phyloP scores from a whole-genome alignment of 805 yeast species.

The Metschnikowia dekortorum region DNA sequence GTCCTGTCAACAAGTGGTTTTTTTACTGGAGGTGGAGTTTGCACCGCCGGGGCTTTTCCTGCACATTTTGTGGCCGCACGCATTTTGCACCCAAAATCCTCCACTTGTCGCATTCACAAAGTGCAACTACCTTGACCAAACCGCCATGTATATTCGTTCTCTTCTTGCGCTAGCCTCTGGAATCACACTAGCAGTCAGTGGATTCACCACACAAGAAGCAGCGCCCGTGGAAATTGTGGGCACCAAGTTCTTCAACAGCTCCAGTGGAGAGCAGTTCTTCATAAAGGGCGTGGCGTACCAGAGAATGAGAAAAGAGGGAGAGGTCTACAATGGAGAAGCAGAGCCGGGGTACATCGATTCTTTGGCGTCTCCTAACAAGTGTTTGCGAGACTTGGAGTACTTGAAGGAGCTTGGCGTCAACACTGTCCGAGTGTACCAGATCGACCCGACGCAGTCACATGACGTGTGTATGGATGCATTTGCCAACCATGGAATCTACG shows the following conservation, averaged over 20 bases:
- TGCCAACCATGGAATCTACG: constrained; percentile 33
- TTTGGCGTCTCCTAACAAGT: constrained; percentile 59
- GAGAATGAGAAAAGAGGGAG: constrained; percentile 50
- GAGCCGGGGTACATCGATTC: constrained; percentile 59
- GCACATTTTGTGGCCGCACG: neutral
- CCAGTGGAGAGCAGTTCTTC: constrained; percentile 77
- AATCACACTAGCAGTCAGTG: neutral
- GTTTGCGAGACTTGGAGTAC: constrained; percentile 81
- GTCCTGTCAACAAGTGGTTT: neutral
- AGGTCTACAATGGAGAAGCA: constrained; percentile 18
- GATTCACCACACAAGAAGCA: constrained; percentile 9
- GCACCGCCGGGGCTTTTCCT: neutral
- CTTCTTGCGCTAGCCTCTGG: neutral
- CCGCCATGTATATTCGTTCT: neutral
- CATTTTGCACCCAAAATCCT: constrained; percentile 9
- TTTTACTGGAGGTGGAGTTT: neutral
- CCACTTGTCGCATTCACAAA: neutral
- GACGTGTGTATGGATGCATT: constrained; percentile 29
- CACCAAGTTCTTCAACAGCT: constrained; percentile 69
- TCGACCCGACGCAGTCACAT: constrained; percentile 55
- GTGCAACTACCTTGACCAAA: neutral
- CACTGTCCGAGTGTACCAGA: constrained; percentile 79
- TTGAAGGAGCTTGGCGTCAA: constrained; percentile 65
- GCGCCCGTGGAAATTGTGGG: constrained; percentile 57
- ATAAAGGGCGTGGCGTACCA: constrained; percentile 89